Evolutionary conservation across 1,284 basidiomycete genomes (phyloP), one percentile per base, ranked within the genome.

Genomic region (Boletellus dicymbophilus): DNA sequence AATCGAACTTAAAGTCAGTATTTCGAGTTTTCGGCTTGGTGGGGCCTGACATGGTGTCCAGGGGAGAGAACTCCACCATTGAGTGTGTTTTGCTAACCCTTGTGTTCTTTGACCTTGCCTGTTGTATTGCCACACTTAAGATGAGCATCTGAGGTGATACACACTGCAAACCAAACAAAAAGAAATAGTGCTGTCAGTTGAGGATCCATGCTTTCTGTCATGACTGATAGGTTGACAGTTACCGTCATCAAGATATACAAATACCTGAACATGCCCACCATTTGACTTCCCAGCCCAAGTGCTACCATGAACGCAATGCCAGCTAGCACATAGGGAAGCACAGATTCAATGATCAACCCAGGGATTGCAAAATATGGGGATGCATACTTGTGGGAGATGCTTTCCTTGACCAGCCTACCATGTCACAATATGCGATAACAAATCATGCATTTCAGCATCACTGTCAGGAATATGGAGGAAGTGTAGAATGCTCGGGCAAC

Each of bases 131-230:
- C n/a, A n/a, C n/a, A n/a, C n/a, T n/a, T n/a, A 66, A 49, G 38
- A 67, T 65, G 26, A 69, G 26, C 40, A 66, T 48, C 34, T 68
- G 66, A 1, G 62, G 66, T 16, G 62, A 68, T 51, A 68, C 60
- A 23, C 61, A 64, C 62, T 68, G 25, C 2, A 6, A 23, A n/a
- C 10, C 8, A n/a, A n/a, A n/a, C n/a, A n/a, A n/a, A n/a, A n/a
- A n/a, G n/a, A n/a, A n/a, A n/a, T n/a, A n/a, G 30, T 8, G 18
- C 18, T 13, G 8, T 34, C 20, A 38, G 37, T 7, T 15, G 1
- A 37, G 18, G 25, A 6, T 11, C 7, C 3, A 20, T n/a, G 4
- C 6, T 31, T 7, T 31, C 6, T 7, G 13, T 9, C n/a, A n/a
- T 5, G 15, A 22, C 1, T n/a, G n/a, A n/a, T n/a, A n/a, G n/a